Base-by-base conservation (phyloP, 768 basidiomycete species). In the Lepiota brunneoincarnata region DNA sequence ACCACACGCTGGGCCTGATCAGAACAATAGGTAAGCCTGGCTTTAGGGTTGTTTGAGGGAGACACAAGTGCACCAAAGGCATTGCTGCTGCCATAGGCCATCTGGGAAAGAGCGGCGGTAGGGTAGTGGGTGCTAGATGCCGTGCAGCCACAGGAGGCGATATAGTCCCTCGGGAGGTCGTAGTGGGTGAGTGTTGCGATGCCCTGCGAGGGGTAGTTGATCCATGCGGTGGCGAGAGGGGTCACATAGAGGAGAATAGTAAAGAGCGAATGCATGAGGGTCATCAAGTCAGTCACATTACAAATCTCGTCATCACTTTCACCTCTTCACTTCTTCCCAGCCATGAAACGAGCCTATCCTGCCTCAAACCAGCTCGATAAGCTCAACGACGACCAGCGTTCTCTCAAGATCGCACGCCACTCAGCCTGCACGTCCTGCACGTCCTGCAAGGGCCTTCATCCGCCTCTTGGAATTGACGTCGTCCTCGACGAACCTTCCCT, bases 341-440 rank as follows among this genome's bases (percentile, higher is more conserved):
- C 57, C 46, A 87, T 88, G 86, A 87, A 80, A 69, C 70, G 77
- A 53, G 73, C 81, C 49, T 91, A 91, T 69, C 89, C 89, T 34
- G 73, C 79, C 28, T 79, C 81, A n/a, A 75, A 80, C 61, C 69
- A 75, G 45, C 66, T 76, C 56, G 69, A 75, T 37, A 69, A 71
- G 14, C 77, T 87, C 47, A 75, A 74, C 17, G 65, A 80, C 48
- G 67, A 74, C 34, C 76, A 80, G 9, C 67, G 84, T 1, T 71
- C 83, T 12, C 76, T 91, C 59, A 94, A 92, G 73, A 87, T 93
- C 53, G 89, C 93, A 4, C 81, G 93, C 14, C 92, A 93, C 69
- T 81, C 88, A 3, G 73, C 77, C 0, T 96, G 93, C 64, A 70
- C 80, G 2, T 63, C 66, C 37, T 96, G 93, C 62, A 64, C 69